Evolutionary conservation across 2,329 filamentous ascomycete species (phyloP).

Genomic region (Epichloe brachyelytri): DNA sequence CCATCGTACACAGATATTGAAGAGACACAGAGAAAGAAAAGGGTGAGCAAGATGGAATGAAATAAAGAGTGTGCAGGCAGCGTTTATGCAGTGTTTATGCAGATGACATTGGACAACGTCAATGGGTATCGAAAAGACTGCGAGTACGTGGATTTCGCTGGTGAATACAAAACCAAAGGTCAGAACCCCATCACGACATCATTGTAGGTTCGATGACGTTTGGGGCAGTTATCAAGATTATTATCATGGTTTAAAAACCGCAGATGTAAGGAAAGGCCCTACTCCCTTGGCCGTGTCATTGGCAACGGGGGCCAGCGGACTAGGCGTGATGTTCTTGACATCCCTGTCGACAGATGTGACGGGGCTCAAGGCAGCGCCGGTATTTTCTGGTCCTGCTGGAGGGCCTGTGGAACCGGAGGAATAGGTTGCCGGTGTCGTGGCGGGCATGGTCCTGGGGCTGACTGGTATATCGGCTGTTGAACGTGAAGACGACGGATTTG

Average conservation of each 20-base stretch:
- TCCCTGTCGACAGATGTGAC: neutral
- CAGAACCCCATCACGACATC: neutral
- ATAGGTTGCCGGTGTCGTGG: neutral
- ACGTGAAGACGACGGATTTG: slow-evolving; percentile 9
- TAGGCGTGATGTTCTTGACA: neutral
- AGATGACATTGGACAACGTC: neutral
- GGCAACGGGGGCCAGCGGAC: neutral
- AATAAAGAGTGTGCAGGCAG: neutral
- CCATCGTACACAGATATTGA: neutral
- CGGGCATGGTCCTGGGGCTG: neutral
- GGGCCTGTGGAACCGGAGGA: slow-evolving; percentile 23
- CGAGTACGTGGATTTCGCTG: neutral
- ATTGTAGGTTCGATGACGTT: no score
- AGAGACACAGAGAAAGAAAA: neutral
- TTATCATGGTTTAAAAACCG: slow-evolving; percentile 33
- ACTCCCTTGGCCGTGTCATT: slow-evolving; percentile 8
- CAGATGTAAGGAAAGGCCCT: slow-evolving; percentile 33
- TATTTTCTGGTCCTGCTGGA: neutral
- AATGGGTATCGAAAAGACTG: neutral
- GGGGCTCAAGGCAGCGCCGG: neutral
- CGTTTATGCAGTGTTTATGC: neutral
- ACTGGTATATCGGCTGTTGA: slow-evolving; percentile 6
- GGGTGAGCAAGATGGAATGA: neutral
- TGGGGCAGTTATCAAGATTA: neutral
- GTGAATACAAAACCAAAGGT: no score